Evolutionary conservation across 2,329 filamentous ascomycete genomes (phyloP).

Genomic region (Fusarium buxicola): DNA sequence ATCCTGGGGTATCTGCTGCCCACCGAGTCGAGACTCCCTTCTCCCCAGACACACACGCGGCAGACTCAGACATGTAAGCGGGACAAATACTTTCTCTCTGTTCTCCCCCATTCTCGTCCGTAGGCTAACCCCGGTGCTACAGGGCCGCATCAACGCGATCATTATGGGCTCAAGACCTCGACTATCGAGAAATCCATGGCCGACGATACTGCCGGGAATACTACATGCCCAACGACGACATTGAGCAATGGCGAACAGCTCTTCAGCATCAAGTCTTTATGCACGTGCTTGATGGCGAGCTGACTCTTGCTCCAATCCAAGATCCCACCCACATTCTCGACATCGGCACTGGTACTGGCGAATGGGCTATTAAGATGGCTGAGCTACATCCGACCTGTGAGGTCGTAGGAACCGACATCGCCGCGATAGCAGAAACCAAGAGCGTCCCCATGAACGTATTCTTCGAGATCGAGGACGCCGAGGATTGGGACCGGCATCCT

Average conservation of each 20-base stretch:
- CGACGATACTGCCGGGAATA: conserved; percentile 72
- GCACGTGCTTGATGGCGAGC: conserved; percentile 59
- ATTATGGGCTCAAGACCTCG: conserved; percentile 63
- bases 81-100: neutral
- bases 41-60: conserved; percentile 43
- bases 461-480: conserved; percentile 70
- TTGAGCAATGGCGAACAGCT: conserved; percentile 71
- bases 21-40: conserved; percentile 53
- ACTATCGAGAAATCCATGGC: conserved; percentile 69
- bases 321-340: conserved; percentile 62
- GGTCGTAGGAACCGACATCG: conserved; percentile 69
- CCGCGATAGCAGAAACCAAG: conserved; percentile 66
- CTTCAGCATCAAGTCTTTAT: conserved; percentile 73
- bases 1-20: conserved; percentile 51
- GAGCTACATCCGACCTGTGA: conserved; percentile 65
- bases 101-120: neutral
- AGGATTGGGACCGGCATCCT: conserved; percentile 67
- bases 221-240: conserved; percentile 74
- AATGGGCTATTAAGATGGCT: conserved; percentile 64
- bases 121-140: conserved; percentile 9
- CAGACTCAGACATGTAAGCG: conserved; percentile 55
- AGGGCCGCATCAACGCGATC: conserved; percentile 61
- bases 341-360: conserved; percentile 69
- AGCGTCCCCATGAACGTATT: conserved; percentile 68
- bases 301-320: conserved; percentile 57